Evolutionary conservation across 2,329 filamentous ascomycete species (phyloP).

Genomic region (Botrytis medusae): DNA sequence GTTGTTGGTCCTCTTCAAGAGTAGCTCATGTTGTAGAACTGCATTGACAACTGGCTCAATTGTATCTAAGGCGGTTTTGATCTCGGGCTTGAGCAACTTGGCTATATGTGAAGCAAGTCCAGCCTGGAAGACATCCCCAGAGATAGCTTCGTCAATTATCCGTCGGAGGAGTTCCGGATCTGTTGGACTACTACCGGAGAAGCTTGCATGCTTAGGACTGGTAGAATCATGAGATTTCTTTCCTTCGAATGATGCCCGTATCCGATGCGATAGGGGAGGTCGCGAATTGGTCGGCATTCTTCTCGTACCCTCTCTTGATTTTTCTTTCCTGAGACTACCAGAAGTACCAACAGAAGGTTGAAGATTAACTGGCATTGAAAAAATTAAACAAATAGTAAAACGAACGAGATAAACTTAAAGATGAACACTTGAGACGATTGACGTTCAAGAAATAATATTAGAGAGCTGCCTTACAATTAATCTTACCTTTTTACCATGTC

Average conservation of each 20-base stretch:
- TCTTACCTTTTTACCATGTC: constrained; percentile 14
- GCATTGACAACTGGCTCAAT: constrained; percentile 40
- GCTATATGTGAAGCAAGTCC: constrained; percentile 39
- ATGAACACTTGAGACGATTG: constrained; percentile 3
- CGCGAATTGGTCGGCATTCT: constrained; percentile 32
- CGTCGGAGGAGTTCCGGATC: constrained; percentile 35
- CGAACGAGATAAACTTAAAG: not conserved
- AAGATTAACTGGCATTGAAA: constrained; percentile 16
- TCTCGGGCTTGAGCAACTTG: constrained; percentile 37
- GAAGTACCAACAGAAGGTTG: constrained; percentile 12
- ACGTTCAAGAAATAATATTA: constrained; percentile 5
- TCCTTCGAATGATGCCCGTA: constrained; percentile 37
- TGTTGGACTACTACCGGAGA: constrained; percentile 24
- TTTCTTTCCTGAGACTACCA: not conserved
- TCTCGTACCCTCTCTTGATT: not conserved
- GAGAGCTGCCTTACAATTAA: constrained; percentile 4
- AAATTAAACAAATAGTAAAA: not conserved
- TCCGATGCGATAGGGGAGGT: constrained; percentile 37
- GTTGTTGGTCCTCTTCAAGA: constrained; percentile 37
- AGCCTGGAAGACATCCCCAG: constrained; percentile 36
- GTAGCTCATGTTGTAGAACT: constrained; percentile 38
- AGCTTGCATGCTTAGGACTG: not conserved
- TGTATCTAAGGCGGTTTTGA: constrained; percentile 39
- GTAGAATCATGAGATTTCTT: constrained; percentile 28
- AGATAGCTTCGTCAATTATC: constrained; percentile 37